Percentiles rank a stretch among this genome's conserved stretches.
These are phyloP conservation scores for Rhododendron ovatum DNA, from an alignment of 148 eudicot species.

Conservation along the genomic window DNA sequence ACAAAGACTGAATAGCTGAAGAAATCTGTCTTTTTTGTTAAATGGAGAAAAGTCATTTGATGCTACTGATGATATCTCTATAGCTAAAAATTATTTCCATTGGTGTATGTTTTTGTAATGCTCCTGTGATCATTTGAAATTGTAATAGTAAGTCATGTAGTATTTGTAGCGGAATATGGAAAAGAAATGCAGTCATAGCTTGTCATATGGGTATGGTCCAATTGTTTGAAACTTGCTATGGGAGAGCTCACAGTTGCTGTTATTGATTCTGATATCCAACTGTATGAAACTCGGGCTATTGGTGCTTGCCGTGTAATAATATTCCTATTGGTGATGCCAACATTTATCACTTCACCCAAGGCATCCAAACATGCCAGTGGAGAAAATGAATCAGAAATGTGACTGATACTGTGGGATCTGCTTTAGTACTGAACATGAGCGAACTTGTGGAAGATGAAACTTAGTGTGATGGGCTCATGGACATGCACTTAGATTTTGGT, in stretches of 20 bases:
- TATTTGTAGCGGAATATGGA: not conserved
- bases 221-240: not conserved
- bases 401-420: not conserved
- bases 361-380: not conserved
- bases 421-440: not conserved
- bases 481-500: not conserved
- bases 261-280: not conserved
- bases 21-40: not conserved
- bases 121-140: not conserved
- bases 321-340: not conserved
- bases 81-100: not conserved
- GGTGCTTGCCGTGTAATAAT: not conserved
- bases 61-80: not conserved
- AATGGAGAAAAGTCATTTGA: not conserved
- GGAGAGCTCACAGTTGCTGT: not conserved
- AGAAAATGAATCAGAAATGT: not conserved
- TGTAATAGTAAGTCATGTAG: not conserved
- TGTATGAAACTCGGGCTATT: not conserved
- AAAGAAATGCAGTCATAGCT: not conserved
- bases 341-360: not conserved
- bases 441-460: constrained; percentile 1
- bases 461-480: not conserved
- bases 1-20: not conserved
- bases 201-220: not conserved
- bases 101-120: not conserved